Percentiles rank a stretch among this genome's conserved stretches.
phyloP scores from a whole-genome alignment of 2,329 filamentous ascomycete genomes.

The Fusarium pilosicola region DNA sequence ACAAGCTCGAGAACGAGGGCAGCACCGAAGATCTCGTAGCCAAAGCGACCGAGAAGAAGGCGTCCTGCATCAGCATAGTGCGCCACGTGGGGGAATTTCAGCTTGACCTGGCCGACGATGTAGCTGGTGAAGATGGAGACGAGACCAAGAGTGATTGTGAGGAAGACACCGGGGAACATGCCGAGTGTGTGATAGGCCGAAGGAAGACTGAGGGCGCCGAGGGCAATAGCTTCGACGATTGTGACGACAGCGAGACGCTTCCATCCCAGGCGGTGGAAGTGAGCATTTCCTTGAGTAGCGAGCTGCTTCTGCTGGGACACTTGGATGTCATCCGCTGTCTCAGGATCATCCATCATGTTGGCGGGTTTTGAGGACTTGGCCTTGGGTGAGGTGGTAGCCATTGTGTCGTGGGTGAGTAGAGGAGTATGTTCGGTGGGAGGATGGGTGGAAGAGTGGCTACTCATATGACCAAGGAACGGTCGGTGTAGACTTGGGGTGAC shows the following conservation, averaged over 20 bases:
- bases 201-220: conserved; percentile 54
- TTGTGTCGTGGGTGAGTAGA: conserved; percentile 8
- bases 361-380: conserved; percentile 3
- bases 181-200: conserved; percentile 62
- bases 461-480: conserved; percentile 13
- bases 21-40: conserved; percentile 69
- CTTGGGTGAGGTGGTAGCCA: conserved; percentile 11
- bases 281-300: conserved; percentile 30
- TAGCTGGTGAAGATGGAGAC: conserved; percentile 60
- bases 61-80: conserved; percentile 54
- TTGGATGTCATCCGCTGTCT: conserved; percentile 21
- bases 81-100: conserved; percentile 63
- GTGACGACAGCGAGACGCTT: conserved; percentile 36
- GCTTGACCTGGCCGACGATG: conserved; percentile 59
- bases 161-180: conserved; percentile 60
- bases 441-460: neutral
- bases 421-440: conserved; percentile 13
- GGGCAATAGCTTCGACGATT: conserved; percentile 34
- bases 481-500: neutral
- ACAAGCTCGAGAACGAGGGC: conserved; percentile 73
- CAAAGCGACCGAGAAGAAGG: conserved; percentile 67
- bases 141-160: conserved; percentile 55
- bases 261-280: conserved; percentile 35
- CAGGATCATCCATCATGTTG: conserved; percentile 31
- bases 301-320: conserved; percentile 36